phyloP scores from a whole-genome alignment of 1,139 yeast species.

The Sugiyamaella grinbergsii region DNA sequence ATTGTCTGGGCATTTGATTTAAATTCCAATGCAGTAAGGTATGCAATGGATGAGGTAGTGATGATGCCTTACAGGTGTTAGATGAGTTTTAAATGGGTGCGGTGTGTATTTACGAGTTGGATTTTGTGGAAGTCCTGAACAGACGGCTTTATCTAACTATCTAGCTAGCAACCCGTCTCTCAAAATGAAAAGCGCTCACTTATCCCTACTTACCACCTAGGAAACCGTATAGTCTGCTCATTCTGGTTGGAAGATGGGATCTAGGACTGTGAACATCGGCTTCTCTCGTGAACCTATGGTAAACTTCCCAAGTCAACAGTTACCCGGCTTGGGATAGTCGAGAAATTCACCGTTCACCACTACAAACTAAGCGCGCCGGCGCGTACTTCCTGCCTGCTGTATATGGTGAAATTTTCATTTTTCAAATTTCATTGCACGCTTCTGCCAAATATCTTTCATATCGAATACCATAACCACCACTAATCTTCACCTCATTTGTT shows the following conservation, averaged over 20 bases:
- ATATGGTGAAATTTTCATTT: too few species aligned
- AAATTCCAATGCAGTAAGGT: constrained; percentile 64
- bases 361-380: too few species aligned
- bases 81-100: too few species aligned
- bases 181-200: too few species aligned
- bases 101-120: too few species aligned
- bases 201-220: constrained; percentile 49
- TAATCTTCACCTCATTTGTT: background rate
- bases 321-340: too few species aligned
- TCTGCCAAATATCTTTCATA: background rate
- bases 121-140: too few species aligned
- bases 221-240: constrained; percentile 70
- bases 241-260: constrained; percentile 25
- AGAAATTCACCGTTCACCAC: too few species aligned
- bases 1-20: constrained; percentile 52
- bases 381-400: too few species aligned
- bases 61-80: constrained; percentile 53
- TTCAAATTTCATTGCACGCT: too few species aligned
- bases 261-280: background rate
- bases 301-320: too few species aligned
- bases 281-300: background rate
- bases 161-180: background rate
- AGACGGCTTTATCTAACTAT: background rate
- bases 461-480: background rate
- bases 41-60: constrained; percentile 64